Evolutionary conservation across 257 asterid genomes (phyloP).

Genomic region (Leptodermis oblonga): DNA sequence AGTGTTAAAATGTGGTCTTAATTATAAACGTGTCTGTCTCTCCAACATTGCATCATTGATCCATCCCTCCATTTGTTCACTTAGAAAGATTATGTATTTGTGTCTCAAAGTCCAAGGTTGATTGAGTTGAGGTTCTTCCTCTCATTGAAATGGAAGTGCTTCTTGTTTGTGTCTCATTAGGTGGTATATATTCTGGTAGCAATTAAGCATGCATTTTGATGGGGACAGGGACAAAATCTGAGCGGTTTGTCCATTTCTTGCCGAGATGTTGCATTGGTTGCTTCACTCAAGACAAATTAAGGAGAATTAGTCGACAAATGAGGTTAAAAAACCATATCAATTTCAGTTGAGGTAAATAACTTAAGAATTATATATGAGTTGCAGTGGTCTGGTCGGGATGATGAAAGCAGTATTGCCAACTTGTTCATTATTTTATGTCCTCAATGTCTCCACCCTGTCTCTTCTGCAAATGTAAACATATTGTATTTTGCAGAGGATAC

Average conservation of each 20-base stretch:
- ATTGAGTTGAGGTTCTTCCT: too few relatives aligned
- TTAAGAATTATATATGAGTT: too few relatives aligned
- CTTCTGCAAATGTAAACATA: conserved; percentile 9
- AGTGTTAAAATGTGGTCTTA: too few relatives aligned
- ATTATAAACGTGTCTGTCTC: too few relatives aligned
- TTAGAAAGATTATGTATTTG: too few relatives aligned
- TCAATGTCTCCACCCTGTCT: conserved; percentile 35
- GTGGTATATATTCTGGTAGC: not conserved
- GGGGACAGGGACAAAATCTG: not conserved
- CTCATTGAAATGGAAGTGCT: not conserved
- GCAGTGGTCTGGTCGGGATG: too few relatives aligned
- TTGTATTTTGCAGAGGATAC: not conserved
- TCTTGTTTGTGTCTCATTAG: not conserved
- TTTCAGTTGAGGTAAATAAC: conserved; percentile 11
- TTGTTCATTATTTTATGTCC: conserved; percentile 10
- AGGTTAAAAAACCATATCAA: too few relatives aligned
- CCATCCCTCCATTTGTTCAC: too few relatives aligned
- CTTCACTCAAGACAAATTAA: not conserved
- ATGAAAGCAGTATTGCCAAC: not conserved
- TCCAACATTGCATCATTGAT: too few relatives aligned
- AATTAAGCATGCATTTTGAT: too few relatives aligned
- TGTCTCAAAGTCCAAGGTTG: too few relatives aligned
- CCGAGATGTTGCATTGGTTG: not conserved
- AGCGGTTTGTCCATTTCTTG: conserved; percentile 4
- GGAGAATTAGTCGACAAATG: conserved; percentile 30